Evolutionary conservation across 1,284 basidiomycete species (phyloP).

Genomic region (Porogramme epimiltina): DNA sequence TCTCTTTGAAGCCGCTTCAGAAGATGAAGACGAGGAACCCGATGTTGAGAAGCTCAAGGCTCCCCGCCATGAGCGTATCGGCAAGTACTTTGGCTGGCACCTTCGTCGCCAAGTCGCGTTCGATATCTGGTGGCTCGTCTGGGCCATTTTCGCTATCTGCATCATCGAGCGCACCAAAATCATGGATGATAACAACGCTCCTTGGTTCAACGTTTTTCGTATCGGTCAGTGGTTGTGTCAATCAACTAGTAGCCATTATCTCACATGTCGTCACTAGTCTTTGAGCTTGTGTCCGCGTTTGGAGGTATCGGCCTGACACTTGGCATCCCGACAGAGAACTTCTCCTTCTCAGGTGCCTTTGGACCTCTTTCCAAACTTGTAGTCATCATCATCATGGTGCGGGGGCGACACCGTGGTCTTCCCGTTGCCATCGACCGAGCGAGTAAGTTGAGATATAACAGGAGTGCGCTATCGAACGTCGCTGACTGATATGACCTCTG

Average conservation of each 20-base stretch:
- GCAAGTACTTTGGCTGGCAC: constrained; percentile 63
- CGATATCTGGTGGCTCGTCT: constrained; percentile 64
- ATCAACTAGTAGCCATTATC: too few relatives aligned
- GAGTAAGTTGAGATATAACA: constrained; percentile 18
- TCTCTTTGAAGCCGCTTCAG: constrained; percentile 56
- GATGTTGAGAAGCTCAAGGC: constrained; percentile 37
- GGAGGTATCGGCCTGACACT: constrained; percentile 60
- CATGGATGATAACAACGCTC: constrained; percentile 50
- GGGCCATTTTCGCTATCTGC: constrained; percentile 64
- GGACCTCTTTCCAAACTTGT: constrained; percentile 58
- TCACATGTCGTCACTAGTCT: constrained; percentile 37
- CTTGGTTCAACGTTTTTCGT: constrained; percentile 68
- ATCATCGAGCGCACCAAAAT: constrained; percentile 67
- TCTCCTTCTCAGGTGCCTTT: constrained; percentile 52
- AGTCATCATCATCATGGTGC: constrained; percentile 60
- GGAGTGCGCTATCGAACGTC: constrained; percentile 4
- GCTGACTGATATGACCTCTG: background rate
- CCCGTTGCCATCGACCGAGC: constrained; percentile 54
- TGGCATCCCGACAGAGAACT: constrained; percentile 47
- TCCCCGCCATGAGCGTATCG: constrained; percentile 47
- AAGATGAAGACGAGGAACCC: constrained; percentile 52
- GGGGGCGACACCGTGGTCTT: constrained; percentile 58
- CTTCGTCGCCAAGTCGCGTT: constrained; percentile 67
- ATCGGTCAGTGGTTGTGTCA: constrained; percentile 24
- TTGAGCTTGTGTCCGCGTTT: constrained; percentile 62